phyloP scores from a whole-genome alignment of 2,329 filamentous ascomycete species.

The Metarhizium album region DNA sequence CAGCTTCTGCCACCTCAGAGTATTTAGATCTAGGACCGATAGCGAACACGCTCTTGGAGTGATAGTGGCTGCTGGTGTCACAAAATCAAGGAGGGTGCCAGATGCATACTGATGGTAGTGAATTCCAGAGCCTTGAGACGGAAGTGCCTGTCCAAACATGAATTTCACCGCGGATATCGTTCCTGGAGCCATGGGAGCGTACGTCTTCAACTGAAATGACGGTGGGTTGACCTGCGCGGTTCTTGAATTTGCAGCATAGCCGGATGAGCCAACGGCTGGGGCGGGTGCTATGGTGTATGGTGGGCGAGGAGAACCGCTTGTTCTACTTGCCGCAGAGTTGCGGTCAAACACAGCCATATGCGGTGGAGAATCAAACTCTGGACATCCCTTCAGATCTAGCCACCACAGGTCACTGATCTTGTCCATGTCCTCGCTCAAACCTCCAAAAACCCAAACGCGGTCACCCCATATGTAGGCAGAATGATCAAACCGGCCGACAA shows the following conservation, averaged over 20 bases:
- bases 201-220: conserved; percentile 56
- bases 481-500: conserved; percentile 90
- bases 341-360: conserved; percentile 43
- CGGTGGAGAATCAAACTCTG: conserved; percentile 67
- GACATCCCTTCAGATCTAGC: conserved; percentile 86
- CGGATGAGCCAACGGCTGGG: conserved; percentile 45
- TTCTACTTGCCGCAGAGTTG: conserved; percentile 27
- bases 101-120: conserved; percentile 96
- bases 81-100: conserved; percentile 84
- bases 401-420: conserved; percentile 95
- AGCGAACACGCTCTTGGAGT: conserved; percentile 80
- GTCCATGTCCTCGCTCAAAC: conserved; percentile 92
- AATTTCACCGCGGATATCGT: conserved; percentile 87
- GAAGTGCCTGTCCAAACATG: conserved; percentile 67
- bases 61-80: conserved; percentile 83
- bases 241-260: conserved; percentile 57
- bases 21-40: conserved; percentile 77
- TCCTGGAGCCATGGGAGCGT: conserved; percentile 77
- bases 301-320: conserved; percentile 40
- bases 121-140: conserved; percentile 78
- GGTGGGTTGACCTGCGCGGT: conserved; percentile 57
- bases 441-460: conserved; percentile 92
- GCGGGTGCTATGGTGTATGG: conserved; percentile 39
- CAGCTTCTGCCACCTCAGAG: conserved; percentile 86
- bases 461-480: conserved; percentile 88